Percentiles rank a stretch among this genome's conserved stretches.
Evolutionary conservation across 805 yeast genomes (phyloP).

Genomic region (Millerozyma acaciae): DNA sequence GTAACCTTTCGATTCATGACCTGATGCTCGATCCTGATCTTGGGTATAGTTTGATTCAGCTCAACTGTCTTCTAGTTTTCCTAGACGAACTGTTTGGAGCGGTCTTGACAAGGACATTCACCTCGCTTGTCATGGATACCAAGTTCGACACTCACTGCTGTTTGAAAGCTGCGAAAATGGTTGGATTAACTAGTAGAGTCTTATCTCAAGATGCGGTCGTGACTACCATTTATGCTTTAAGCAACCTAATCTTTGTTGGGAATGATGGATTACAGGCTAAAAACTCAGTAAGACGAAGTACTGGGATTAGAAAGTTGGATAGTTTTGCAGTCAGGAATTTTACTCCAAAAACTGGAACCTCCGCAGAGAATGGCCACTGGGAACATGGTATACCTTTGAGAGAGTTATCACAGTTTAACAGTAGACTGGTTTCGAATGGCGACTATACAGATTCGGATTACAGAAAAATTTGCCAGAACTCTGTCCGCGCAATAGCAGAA

Average conservation of each 20-base stretch:
- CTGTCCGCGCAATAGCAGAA: conserved; percentile 63
- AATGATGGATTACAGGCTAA: conserved; percentile 34
- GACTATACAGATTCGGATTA: conserved; percentile 30
- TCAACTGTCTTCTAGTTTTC: conserved; percentile 53
- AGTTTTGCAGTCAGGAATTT: conserved; percentile 10
- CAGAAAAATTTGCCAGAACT: conserved; percentile 52
- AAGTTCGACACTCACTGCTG: conserved; percentile 47
- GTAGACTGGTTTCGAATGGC: conserved; percentile 3
- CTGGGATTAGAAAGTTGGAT: conserved; percentile 22
- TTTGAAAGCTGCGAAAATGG: conserved; percentile 47
- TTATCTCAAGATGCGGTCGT: conserved; percentile 79
- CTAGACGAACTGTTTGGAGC: conserved; percentile 37
- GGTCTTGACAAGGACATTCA: conserved; percentile 40
- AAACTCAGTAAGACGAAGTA: conserved; percentile 21
- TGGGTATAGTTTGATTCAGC: conserved; percentile 47
- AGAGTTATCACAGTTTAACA: conserved; percentile 8
- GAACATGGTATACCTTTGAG: too few species aligned
- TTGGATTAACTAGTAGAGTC: conserved; percentile 64
- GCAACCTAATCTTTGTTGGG: conserved; percentile 64
- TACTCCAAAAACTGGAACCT: conserved; percentile 4
- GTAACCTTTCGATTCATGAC: conserved; percentile 49
- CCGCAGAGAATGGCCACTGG: conserved; percentile 2
- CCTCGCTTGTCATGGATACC: conserved; percentile 55
- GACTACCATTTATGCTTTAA: conserved; percentile 77
- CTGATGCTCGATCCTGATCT: conserved; percentile 52